These are phyloP conservation scores for Echria macrotheca DNA, from an alignment of 495 filamentous ascomycete genomes.

Conservation along the genomic window DNA sequence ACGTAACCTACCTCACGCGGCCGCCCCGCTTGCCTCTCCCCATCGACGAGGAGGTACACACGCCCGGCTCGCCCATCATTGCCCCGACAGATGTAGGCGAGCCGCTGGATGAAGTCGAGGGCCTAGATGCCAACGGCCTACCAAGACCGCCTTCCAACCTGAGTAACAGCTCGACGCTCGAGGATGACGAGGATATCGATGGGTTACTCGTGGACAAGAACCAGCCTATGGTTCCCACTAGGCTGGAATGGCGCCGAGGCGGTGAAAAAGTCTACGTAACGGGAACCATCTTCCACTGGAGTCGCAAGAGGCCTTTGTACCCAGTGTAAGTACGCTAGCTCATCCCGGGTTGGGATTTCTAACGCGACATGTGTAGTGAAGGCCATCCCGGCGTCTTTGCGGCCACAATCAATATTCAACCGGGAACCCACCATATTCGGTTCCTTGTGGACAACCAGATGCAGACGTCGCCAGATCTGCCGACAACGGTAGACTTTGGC, in stretches of 20 bases:
- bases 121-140: constrained; percentile 23
- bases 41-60: constrained; percentile 81
- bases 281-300: constrained; percentile 94
- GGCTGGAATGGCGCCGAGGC: constrained; percentile 72
- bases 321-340: constrained; percentile 60
- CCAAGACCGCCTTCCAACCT: constrained; percentile 56
- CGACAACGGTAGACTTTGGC: constrained; percentile 93
- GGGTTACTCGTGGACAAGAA: constrained; percentile 65
- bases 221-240: constrained; percentile 65
- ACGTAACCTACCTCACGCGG: constrained; percentile 58
- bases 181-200: constrained; percentile 79
- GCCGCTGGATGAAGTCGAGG: constrained; percentile 38
- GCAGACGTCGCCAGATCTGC: constrained; percentile 76
- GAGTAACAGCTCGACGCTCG: constrained; percentile 59
- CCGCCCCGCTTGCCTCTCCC: constrained; percentile 86
- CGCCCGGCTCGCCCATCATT: constrained; percentile 78
- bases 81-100: constrained; percentile 57
- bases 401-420: constrained; percentile 71
- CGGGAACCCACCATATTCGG: constrained; percentile 93
- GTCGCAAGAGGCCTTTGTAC: constrained; percentile 79
- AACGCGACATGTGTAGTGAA: constrained; percentile 34
- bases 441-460: constrained; percentile 94
- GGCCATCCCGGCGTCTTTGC: constrained; percentile 57
- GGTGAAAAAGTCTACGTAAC: constrained; percentile 92
- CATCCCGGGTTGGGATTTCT: constrained; percentile 4